Base-by-base conservation (phyloP, 2,329 filamentous ascomycete genomes). In the Chaetomiaceae sp. region DNA sequence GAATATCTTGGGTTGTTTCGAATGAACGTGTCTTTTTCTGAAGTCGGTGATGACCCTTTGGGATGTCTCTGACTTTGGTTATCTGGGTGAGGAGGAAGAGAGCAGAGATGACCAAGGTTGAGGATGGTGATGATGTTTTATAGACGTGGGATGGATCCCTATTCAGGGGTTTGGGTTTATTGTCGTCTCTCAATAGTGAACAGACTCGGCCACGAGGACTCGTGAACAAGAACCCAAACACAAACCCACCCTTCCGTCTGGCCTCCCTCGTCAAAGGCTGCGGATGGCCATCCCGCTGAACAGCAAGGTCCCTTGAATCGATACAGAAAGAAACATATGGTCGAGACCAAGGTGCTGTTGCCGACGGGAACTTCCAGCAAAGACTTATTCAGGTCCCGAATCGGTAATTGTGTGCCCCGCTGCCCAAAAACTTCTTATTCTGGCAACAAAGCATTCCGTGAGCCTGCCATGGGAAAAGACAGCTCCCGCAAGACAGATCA, bases 341-440 rank as follows among this genome's bases (percentile, higher is more conserved):
- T 31, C 14, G 19, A 43, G 25, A 38, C 25, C 19, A 48, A 38
- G 47, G 23, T 16, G 44, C 27, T 31, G 35, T 44, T 39, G 35
- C 27, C 9, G 21, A 8, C 10, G 21, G 25, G 35, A 9, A 25
- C 20, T 12, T 46, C 20, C 33, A 39, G 44, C 37, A 57, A 58
- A 56, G 55, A 30, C 30, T 50, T 60, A 61, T 61, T 59, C 52
- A 61, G 43, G 45, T 21, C 59, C 55, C 42, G 38, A 61, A 49
- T 41, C 39, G 59, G 58, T 21, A 56, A 55, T 27, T 39, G 38
- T 41, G 23, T 38, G 35, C 30, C 37, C 44, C 35, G 12, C 23
- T 7, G 44, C 20, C 38, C 33, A 25, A 16, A 34, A 25, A 6
- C 7, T 19, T 17, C 21, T 42, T 38, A 19, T 47, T 19, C 20